These are phyloP conservation scores for Xylaria sp. DNA, from an alignment of 2,329 filamentous ascomycete genomes.

Conservation along the genomic window DNA sequence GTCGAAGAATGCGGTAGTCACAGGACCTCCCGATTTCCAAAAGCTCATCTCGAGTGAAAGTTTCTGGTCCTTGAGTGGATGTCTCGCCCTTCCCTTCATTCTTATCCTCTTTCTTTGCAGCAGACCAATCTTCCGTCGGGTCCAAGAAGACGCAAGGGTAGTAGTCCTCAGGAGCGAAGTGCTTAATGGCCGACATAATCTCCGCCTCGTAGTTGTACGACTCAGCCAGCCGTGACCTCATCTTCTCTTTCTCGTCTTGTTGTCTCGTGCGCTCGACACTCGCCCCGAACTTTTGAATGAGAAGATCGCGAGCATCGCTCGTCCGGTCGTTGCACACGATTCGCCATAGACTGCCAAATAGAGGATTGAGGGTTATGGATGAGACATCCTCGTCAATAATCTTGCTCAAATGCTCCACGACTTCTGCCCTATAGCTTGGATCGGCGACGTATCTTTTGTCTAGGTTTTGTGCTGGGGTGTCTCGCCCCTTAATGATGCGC, in stretches of 20 bases:
- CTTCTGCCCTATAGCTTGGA: constrained; percentile 46
- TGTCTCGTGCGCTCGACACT: neutral
- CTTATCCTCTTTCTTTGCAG: constrained; percentile 1
- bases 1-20: constrained; percentile 52
- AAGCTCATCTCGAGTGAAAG: constrained; percentile 52
- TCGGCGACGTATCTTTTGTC: constrained; percentile 49
- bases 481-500: constrained; percentile 8
- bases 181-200: constrained; percentile 46
- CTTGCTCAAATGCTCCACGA: constrained; percentile 45
- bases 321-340: constrained; percentile 53
- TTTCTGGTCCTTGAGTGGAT: constrained; percentile 21
- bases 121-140: constrained; percentile 49
- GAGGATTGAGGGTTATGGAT: constrained; percentile 53
- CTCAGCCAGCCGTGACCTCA: constrained; percentile 32
- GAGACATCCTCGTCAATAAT: constrained; percentile 52
- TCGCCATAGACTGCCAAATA: constrained; percentile 57
- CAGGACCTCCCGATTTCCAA: constrained; percentile 59
- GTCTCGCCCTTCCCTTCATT: constrained; percentile 1
- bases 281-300: neutral
- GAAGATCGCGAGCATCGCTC: constrained; percentile 44
- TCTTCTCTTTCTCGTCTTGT: neutral
- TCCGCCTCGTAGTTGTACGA: constrained; percentile 39
- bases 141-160: constrained; percentile 58
- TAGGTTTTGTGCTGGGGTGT: constrained; percentile 38
- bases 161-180: constrained; percentile 45